Percentiles rank a stretch among this genome's conserved stretches.
Conservation (phyloP, 2,329 filamentous ascomycete species). For the Colletotrichum neosansevieriae region DNA sequence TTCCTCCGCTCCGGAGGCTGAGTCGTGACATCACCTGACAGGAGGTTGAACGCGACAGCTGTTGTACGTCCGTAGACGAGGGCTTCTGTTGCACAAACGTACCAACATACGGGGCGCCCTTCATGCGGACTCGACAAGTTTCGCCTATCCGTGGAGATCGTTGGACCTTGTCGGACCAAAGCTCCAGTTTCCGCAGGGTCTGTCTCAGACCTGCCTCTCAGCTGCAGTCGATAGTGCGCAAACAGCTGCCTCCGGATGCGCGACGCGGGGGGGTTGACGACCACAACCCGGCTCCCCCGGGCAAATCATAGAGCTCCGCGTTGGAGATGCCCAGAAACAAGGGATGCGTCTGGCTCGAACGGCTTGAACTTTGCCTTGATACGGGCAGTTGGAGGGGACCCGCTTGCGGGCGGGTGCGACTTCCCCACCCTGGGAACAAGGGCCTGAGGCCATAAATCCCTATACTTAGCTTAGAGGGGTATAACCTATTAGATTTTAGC, state of each 20-base stretch:
- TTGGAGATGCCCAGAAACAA: background rate
- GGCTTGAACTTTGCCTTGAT: constrained; percentile 16
- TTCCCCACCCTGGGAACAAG: too few species aligned
- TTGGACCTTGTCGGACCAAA: constrained; percentile 3
- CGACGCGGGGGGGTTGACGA: background rate
- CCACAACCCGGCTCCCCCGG: background rate
- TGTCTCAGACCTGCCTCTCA: constrained; percentile 22
- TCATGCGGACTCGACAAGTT: constrained; percentile 28
- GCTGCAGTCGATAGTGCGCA: constrained; percentile 17
- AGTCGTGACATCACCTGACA: constrained; percentile 36
- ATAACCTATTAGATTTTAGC: too few species aligned
- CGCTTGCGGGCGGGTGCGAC: too few species aligned
- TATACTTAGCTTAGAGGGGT: too few species aligned
- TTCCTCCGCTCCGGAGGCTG: constrained; percentile 20
- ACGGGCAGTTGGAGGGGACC: constrained; percentile 4
- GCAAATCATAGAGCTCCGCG: constrained; percentile 24
- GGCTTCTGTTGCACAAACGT: background rate
- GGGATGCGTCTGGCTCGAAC: background rate
- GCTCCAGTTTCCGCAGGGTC: background rate
- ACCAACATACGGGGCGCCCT: background rate
- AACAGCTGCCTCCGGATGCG: background rate
- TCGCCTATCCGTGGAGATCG: constrained; percentile 2
- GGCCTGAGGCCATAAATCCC: too few species aligned
- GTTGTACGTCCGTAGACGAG: constrained; percentile 11
- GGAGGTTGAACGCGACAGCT: background rate